Conservation (phyloP, 768 basidiomycete genomes). For the Boletus rufocinnamomeus region DNA sequence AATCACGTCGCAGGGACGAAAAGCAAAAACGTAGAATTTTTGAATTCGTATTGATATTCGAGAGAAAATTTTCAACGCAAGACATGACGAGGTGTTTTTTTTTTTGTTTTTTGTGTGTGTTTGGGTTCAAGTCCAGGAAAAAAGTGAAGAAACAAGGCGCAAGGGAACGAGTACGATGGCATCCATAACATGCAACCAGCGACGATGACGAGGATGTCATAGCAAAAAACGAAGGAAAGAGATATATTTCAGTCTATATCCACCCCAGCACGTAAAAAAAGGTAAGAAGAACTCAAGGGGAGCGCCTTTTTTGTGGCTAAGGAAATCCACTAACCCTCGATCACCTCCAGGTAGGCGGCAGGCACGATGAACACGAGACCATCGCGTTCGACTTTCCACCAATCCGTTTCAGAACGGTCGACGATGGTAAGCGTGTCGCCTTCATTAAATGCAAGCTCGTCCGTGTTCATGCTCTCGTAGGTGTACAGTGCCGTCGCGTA, state of each 20-base stretch:
- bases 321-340: constrained; percentile 82
- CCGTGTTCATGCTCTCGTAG: constrained; percentile 67
- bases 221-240: constrained; percentile 51
- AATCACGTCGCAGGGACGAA: constrained; percentile 12
- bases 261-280: constrained; percentile 39
- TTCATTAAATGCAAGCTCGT: constrained; percentile 85
- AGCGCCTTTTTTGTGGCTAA: constrained; percentile 25
- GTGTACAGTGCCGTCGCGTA: constrained; percentile 80
- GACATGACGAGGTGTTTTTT: constrained; percentile 9
- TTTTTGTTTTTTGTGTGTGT: constrained; percentile 14
- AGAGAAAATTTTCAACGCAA: not conserved
- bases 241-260: constrained; percentile 81
- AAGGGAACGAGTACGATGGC: constrained; percentile 9
- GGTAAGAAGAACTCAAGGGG: constrained; percentile 59
- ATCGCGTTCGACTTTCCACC: constrained; percentile 94
- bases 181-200: constrained; percentile 18
- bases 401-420: constrained; percentile 81
- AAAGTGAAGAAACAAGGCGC: not conserved
- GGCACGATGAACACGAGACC: constrained; percentile 91
- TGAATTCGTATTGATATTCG: constrained; percentile 19
- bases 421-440: constrained; percentile 79
- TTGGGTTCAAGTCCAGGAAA: constrained; percentile 5
- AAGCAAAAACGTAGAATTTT: constrained; percentile 13
- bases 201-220: constrained; percentile 25
- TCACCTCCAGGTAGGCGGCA: constrained; percentile 83